Evolutionary conservation across 2,329 filamentous ascomycete species (phyloP), one percentile per base, ranked within the genome.

Genomic region (Alternaria tenuissima): DNA sequence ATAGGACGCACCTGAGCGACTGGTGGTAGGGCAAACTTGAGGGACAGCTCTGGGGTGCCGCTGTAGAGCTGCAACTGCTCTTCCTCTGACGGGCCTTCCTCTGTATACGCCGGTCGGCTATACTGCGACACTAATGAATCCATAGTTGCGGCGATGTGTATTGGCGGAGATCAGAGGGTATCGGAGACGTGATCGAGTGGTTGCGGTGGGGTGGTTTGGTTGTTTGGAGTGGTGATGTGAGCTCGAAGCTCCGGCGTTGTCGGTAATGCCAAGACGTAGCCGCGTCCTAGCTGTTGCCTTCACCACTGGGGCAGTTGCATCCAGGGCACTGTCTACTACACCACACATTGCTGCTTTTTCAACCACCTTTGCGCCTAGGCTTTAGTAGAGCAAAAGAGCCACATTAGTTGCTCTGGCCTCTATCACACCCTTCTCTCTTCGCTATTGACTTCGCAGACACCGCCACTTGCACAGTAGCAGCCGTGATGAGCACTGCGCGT

Each of bases 21-120:
- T 54, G 95, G 94, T 58, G 95, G 95, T 81, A 99, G 90, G 73
- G 93, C 92, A 82, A 99, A 99, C 82, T 94, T 96, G 79, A 97
- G 88, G 55, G 92, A 94, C 71, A 97, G 86, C 71, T 89, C 88
- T 75, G 92, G 90, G 68, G 88, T 84, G 71, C 87, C 85, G 76
- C 92, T 88, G 65, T 70, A 69, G 76, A 91, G 85, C 72, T 90
- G 83, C 75, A 94, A 90, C 79, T 92, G 86, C 76, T 93, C 86
- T 71, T 93, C 89, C 76, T 93, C 87, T 54, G 86, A 84, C 76
- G 89, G 88, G 73, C 87, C 86, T 81, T 96, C 91, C 73, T 91
- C 86, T 78, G 90, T 85, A 80, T 88, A 88, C 62, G 89, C 85
- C 74, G 93, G 89, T 73, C 90, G 89, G 82, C 91, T 92, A 87